phyloP scores from a whole-genome alignment of 306 rosid species.

The Cicer bijugum region DNA sequence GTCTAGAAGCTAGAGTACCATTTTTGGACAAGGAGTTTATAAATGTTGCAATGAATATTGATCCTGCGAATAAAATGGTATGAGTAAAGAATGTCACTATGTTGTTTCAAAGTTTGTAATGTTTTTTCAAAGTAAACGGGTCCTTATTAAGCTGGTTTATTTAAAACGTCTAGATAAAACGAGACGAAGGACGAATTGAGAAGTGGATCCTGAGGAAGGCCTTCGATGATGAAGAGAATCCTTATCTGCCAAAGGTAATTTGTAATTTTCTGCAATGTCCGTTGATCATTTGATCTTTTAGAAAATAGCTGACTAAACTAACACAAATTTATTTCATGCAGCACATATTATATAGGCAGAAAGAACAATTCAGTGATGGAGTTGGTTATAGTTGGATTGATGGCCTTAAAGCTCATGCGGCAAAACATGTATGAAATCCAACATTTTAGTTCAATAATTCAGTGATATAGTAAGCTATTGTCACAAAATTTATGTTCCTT shows the following conservation, averaged over 20 bases:
- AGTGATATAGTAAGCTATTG: background rate
- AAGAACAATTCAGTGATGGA: conserved; percentile 97
- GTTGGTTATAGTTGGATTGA: conserved; percentile 99
- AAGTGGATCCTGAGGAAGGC: conserved; percentile 90
- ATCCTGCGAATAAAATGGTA: conserved; percentile 84
- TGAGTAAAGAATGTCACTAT: conserved; percentile 2
- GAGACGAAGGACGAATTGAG: conserved; percentile 81
- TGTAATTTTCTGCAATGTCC: conserved; percentile 3
- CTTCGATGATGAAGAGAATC: conserved; percentile 86
- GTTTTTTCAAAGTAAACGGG: conserved; percentile 15
- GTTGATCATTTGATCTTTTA: background rate
- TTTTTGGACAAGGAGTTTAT: conserved; percentile 88
- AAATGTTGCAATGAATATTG: conserved; percentile 81
- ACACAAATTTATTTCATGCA: conserved; percentile 51
- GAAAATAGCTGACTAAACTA: conserved; percentile 28
- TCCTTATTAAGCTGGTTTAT: background rate
- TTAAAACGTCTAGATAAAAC: conserved; percentile 62
- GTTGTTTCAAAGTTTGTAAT: conserved; percentile 23
- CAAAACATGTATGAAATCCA: conserved; percentile 63
- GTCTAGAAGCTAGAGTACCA: conserved; percentile 92
- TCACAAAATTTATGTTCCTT: conserved; percentile 24
- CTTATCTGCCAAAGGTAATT: conserved; percentile 91
- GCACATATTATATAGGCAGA: conserved; percentile 92
- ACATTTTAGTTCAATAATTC: background rate
- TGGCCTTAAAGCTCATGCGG: conserved; percentile 91